Conservation (phyloP, 352 stramenopile genomes). For the Thalassiosira hispida region DNA sequence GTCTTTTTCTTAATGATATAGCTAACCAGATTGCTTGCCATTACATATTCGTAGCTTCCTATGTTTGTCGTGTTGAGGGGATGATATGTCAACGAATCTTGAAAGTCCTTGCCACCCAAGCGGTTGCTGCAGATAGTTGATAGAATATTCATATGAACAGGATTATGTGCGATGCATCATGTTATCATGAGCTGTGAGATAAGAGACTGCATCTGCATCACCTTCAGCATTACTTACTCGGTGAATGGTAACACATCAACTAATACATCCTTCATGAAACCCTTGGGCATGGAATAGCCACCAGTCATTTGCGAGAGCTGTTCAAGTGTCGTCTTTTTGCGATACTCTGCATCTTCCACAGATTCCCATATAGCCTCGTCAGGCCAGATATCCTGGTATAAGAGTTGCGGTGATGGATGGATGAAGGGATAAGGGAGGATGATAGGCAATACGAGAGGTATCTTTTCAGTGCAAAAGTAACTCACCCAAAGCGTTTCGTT, state of each 20-base stretch:
- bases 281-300: slow-evolving; percentile 15
- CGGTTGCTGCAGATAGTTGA: slow-evolving; percentile 10
- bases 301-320: slow-evolving; percentile 23
- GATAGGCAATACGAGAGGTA: too few species aligned
- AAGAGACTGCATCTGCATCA: too few species aligned
- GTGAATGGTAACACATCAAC: slow-evolving; percentile 23
- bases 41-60: slow-evolving; percentile 18
- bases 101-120: slow-evolving; percentile 10
- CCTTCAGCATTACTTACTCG: slow-evolving; percentile 10
- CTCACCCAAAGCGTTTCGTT: slow-evolving; percentile 25
- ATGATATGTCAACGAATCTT: slow-evolving; percentile 20
- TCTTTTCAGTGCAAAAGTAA: too few species aligned
- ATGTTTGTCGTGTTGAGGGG: neutral
- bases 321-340: slow-evolving; percentile 31
- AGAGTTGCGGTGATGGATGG: too few species aligned
- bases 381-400: slow-evolving; percentile 19
- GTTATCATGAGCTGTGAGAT: too few species aligned
- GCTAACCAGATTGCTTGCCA: slow-evolving; percentile 16
- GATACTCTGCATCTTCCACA: slow-evolving; percentile 20
- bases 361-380: slow-evolving; percentile 7
- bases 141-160: slow-evolving; percentile 1
- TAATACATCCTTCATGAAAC: slow-evolving; percentile 20
- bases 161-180: too few species aligned
- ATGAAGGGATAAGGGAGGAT: too few species aligned
- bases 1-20: slow-evolving; percentile 20